Evolutionary conservation across 2,329 filamentous ascomycete species (phyloP), one percentile per base, ranked within the genome.

Genomic region (Verticillium zaregamsianum): DNA sequence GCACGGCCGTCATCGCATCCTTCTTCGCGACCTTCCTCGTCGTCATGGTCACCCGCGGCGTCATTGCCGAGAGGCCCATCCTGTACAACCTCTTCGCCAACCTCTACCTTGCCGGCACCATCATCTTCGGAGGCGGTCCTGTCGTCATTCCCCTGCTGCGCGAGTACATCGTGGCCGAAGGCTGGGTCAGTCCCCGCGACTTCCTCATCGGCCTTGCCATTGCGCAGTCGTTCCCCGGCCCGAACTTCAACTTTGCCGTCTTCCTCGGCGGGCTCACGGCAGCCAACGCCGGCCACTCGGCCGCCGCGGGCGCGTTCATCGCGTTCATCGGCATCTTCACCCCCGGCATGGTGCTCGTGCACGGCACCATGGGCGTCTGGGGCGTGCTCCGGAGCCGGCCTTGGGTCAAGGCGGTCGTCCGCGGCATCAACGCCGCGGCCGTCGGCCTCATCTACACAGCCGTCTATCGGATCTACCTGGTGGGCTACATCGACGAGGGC

Each of bases 171-270:
- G 90, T 91, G 0, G 79, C 81, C 0, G 86, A 88, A 28, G 86
- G 86, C 7, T 92, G 89, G 89, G 89, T 92, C 0, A 84, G 82
- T 0, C 79, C 87, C 0, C 82, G 90, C 4, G 88, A 92, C 69
- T 92, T 92, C 69, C 77, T 92, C 0, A 85, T 92, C 57, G 90
- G 89, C 0, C 82, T 92, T 0, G 90, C 89, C 8, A 80, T 92
- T 59, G 88, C 86, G 20, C 89, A 92, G 71, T 82, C 87, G 0
- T 89, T 92, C 62, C 89, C 90, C 0, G 75, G 75, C 0, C 75
- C 74, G 8, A 77, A 77, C 64, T 77, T 76, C 35, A 59, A 63
- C 66, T 84, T 84, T 64, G 84, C 83, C 0, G 84, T 87, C 0
- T 88, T 80, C 61, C 74, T 88, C 0, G 85, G 86, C 1, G 73